Evolutionary conservation across 805 yeast genomes (phyloP).

Genomic region (Starmerella geochares): DNA sequence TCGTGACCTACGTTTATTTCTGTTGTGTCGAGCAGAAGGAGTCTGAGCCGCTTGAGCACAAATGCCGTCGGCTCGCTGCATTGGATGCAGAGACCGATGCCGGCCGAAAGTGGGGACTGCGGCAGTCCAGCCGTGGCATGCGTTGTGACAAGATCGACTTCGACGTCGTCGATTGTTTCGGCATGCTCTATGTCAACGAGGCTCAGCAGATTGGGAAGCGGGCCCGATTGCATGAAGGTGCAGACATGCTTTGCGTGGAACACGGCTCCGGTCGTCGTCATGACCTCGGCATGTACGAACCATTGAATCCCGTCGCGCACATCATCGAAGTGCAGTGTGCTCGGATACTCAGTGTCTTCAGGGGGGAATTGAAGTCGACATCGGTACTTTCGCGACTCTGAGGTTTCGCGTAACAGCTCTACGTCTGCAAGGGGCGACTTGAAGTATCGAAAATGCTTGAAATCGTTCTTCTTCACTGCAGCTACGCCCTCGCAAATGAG

Average conservation of each 20-base stretch:
- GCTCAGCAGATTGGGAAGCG: constrained; percentile 11
- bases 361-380: constrained; percentile 14
- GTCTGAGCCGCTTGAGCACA: constrained; percentile 7
- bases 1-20: background rate
- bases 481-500: background rate
- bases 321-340: constrained; percentile 10
- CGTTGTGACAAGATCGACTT: constrained; percentile 9
- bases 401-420: background rate
- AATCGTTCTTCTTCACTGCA: background rate
- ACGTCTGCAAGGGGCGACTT: background rate
- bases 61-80: constrained; percentile 4
- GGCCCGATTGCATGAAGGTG: constrained; percentile 10
- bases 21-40: constrained; percentile 12
- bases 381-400: background rate
- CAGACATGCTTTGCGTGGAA: background rate
- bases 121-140: constrained; percentile 19
- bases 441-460: background rate
- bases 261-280: background rate
- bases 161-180: constrained; percentile 7
- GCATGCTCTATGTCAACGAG: constrained; percentile 15
- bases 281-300: constrained; percentile 9
- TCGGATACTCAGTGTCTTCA: background rate
- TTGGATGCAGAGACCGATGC: constrained; percentile 11
- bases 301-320: constrained; percentile 9
- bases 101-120: constrained; percentile 16